phyloP scores from a whole-genome alignment of 192 early-diverging fungal species.

The Entophlyctis luteolus region DNA sequence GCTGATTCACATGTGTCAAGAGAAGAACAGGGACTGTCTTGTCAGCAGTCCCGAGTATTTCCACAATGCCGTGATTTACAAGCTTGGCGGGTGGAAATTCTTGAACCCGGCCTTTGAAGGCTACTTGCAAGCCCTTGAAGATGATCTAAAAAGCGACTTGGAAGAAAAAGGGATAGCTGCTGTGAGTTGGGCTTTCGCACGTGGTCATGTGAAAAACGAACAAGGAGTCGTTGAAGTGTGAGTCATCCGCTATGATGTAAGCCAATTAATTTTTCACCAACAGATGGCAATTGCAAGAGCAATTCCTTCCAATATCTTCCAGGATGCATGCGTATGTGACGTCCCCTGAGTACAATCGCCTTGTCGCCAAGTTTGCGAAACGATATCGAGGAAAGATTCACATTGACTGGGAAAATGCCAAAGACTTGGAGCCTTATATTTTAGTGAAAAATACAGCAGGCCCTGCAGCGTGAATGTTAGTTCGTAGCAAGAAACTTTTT shows the following conservation, averaged over 20 bases:
- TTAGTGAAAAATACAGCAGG: neutral
- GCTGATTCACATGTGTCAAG: conserved; percentile 17
- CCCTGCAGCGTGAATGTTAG: too few species aligned
- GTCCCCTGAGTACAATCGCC: neutral
- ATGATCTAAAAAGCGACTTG: conserved; percentile 9
- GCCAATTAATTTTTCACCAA: neutral
- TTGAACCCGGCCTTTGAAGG: conserved; percentile 27
- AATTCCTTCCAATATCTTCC: conserved; percentile 1
- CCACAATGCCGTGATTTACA: conserved; percentile 21
- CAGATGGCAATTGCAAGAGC: conserved; percentile 19
- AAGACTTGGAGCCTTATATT: conserved; percentile 7
- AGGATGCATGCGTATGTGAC: conserved; percentile 3
- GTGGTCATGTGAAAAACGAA: conserved; percentile 10
- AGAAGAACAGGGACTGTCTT: conserved; percentile 15
- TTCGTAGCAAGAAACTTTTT: too few species aligned
- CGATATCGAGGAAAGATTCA: conserved; percentile 3
- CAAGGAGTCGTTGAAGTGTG: conserved; percentile 18
- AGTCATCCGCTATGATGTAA: too few species aligned
- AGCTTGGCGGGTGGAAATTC: conserved; percentile 6
- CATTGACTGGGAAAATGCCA: conserved; percentile 19
- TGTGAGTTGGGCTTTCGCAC: conserved; percentile 17
- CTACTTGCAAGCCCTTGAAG: conserved; percentile 5
- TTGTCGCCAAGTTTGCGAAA: conserved; percentile 12
- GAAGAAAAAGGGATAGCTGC: conserved; percentile 3
- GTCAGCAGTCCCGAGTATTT: conserved; percentile 21